phyloP scores from a whole-genome alignment of 805 yeast genomes.

The Metschnikowia sp. region DNA sequence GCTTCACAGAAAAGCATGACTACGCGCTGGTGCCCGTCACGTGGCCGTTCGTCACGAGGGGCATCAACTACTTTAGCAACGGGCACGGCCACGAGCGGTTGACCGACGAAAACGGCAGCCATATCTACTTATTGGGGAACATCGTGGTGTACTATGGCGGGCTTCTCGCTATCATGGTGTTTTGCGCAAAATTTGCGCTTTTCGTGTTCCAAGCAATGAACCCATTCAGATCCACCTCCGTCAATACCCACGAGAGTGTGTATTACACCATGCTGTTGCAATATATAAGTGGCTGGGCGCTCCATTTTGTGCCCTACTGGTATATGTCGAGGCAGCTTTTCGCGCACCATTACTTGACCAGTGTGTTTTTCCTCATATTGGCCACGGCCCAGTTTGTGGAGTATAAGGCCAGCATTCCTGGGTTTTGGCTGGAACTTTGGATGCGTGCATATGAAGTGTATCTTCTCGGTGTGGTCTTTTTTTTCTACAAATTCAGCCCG shows the following conservation, averaged over 20 bases:
- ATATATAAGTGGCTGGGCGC: conserved; percentile 52
- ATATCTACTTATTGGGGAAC: conserved; percentile 65
- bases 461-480: conserved; percentile 18
- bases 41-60: conserved; percentile 62
- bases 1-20: conserved; percentile 45
- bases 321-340: conserved; percentile 36
- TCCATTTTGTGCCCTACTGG: conserved; percentile 58
- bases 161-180: conserved; percentile 29
- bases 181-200: conserved; percentile 18
- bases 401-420: conserved; percentile 29
- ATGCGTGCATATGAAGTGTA: conserved; percentile 18
- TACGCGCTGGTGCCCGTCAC: conserved; percentile 43
- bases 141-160: conserved; percentile 52
- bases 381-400: conserved; percentile 45
- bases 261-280: conserved; percentile 29
- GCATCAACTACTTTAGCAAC: conserved; percentile 56
- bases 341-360: conserved; percentile 47
- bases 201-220: conserved; percentile 25
- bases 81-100: conserved; percentile 26
- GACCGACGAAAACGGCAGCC: conserved; percentile 24
- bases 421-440: conserved; percentile 22
- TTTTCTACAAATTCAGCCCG: conserved; percentile 34
- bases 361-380: conserved; percentile 48
- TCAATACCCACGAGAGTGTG: conserved; percentile 10
- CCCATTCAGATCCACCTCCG: conserved; percentile 25